Conservation (phyloP, 805 yeast species). For the Ogataea populi-albae region DNA sequence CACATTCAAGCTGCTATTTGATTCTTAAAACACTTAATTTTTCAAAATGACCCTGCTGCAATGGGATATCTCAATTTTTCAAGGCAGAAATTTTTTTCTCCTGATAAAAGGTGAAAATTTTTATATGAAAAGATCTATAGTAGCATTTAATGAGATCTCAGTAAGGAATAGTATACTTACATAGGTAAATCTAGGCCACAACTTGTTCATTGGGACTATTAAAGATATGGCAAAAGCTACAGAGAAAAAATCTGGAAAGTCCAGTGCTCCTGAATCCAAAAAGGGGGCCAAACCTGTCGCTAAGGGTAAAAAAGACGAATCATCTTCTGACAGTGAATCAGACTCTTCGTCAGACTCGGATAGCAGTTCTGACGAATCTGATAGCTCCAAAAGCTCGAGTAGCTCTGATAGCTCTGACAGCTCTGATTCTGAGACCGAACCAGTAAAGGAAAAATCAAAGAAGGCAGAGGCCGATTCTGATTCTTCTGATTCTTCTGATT, state of each 20-base stretch:
- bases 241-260: too few relatives aligned
- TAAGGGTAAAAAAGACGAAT: conserved; percentile 15
- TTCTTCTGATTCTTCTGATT: not conserved
- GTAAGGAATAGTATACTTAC: too few relatives aligned
- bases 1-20: too few relatives aligned
- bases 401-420: conserved; percentile 2
- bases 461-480: too few relatives aligned
- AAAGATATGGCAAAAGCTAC: conserved; percentile 1
- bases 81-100: conserved; percentile 3
- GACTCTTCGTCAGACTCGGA: conserved; percentile 17
- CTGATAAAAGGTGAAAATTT: too few relatives aligned
- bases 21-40: conserved; percentile 4
- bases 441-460: too few relatives aligned
- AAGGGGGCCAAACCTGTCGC: conserved; percentile 5
- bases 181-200: too few relatives aligned
- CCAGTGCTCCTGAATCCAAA: conserved; percentile 2
- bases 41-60: not conserved
- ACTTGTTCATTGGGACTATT: too few relatives aligned
- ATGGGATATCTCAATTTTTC: not conserved
- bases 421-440: conserved; percentile 23
- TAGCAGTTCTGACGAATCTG: conserved; percentile 14
- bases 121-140: too few relatives aligned
- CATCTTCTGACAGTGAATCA: conserved; percentile 10
- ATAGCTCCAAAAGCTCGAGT: conserved; percentile 1
- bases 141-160: too few relatives aligned